Percentiles rank a stretch among this genome's conserved stretches.
These are phyloP conservation scores for Boletus coccyginus DNA, from an alignment of 768 basidiomycete genomes.

Conservation along the genomic window DNA sequence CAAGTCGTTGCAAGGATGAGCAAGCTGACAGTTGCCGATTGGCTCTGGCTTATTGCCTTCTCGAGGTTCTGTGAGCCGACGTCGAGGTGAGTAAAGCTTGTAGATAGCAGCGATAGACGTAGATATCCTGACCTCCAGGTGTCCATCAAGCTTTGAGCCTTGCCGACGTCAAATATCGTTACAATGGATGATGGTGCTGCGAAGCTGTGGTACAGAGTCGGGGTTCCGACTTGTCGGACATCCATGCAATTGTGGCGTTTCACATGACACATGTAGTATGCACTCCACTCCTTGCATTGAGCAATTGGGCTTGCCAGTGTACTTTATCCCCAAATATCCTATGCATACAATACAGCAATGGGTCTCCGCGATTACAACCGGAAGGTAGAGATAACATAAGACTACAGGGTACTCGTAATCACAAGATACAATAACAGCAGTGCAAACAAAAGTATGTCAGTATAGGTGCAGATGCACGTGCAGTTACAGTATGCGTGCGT, in stretches of 20 bases:
- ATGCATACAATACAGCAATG: not conserved
- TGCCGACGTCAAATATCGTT: not conserved
- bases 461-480: conserved; percentile 4
- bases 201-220: not conserved
- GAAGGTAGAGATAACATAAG: conserved; percentile 3
- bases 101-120: not conserved
- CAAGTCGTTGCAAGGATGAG: conserved; percentile 58
- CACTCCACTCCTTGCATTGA: too few relatives aligned
- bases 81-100: not conserved
- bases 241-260: not conserved
- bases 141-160: conserved; percentile 15
- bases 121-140: conserved; percentile 22
- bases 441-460: conserved; percentile 9
- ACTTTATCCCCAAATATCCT: not conserved
- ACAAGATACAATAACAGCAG: conserved; percentile 8
- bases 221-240: too few relatives aligned
- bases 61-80: conserved; percentile 47
- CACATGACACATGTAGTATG: not conserved
- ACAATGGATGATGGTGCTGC: not conserved
- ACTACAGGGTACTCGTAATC: not conserved
- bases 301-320: too few relatives aligned
- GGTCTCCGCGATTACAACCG: not conserved
- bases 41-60: conserved; percentile 62
- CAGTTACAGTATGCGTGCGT: not conserved
- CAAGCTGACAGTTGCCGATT: conserved; percentile 51